Evolutionary conservation across 352 stramenopile genomes (phyloP), one percentile per base, ranked within the genome.

Genomic region (Phytopythium sindhum): DNA sequence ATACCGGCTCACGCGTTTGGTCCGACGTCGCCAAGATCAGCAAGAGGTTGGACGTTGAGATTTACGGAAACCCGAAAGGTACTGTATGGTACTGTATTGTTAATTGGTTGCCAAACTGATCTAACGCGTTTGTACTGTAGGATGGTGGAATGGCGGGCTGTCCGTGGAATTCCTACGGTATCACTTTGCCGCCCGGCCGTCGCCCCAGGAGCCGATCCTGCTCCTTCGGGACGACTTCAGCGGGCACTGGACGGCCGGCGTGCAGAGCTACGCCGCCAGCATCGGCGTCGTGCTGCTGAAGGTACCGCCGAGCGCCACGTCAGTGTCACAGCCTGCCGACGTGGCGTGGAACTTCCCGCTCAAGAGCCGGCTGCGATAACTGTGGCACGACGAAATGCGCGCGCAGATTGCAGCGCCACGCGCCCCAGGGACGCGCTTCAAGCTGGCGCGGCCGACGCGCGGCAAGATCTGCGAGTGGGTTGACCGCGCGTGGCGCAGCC

Each of bases 71-170:
- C 9, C 15, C 50, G 9, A 56, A 56, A 56, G 50, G 50, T 56
- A 41, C 26, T 12, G 15, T 39, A 24, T 23, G 1, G 11, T 31
- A n/a, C n/a, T n/a, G n/a, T n/a, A n/a, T 31, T 52, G 23, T 31
- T 52, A 7, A 10, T 9, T 52, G 12, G 3, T 24, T 29, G 15
- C n/a, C 21, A 28, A 1, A 2, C 5, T 55, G 23, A 10, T 33
- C n/a, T 53, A 55, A 5, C 48, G 48, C 37, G 23, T n/a, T 21
- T 9, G 3, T 57, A 15, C 4, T 19, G 1, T 26, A 54, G 51
- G 23, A 15, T 69, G 53, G 58, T 66, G 64, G 59, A 66, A 69
- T 26, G 41, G n/a, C 1, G 29, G 50, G 9, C 45, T 69, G 4
- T 63, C 64, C 17, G 24, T 65, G 4, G 35, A 23, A 2, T 66